phyloP scores from a whole-genome alignment of 148 eudicot species.

The Cornus kousa region DNA sequence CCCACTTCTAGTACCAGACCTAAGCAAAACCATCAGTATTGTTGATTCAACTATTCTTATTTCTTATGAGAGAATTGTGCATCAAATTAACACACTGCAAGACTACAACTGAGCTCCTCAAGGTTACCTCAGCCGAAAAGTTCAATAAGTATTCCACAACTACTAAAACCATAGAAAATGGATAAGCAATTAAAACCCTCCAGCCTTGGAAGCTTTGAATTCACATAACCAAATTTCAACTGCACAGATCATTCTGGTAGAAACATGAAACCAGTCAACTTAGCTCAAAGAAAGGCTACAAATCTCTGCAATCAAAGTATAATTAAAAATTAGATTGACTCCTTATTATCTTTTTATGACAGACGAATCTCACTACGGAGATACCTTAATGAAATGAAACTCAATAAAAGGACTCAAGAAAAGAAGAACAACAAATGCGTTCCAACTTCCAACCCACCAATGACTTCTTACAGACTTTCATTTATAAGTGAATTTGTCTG shows the following conservation, averaged over 20 bases:
- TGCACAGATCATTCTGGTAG: background rate
- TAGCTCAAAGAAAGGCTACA: background rate
- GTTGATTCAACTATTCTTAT: background rate
- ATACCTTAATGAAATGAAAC: background rate
- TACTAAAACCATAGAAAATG: background rate
- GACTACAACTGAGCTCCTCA: too few species aligned
- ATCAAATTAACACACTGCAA: background rate
- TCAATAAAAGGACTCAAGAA: background rate
- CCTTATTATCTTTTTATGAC: background rate
- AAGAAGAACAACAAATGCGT: too few species aligned
- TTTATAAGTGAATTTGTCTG: too few species aligned
- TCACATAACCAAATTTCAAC: background rate
- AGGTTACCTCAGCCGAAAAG: background rate
- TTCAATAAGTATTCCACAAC: background rate
- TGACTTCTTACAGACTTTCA: too few species aligned
- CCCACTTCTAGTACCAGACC: background rate
- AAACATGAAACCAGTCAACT: background rate
- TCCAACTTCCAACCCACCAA: too few species aligned
- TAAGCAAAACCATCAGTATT: background rate
- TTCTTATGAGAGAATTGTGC: too few species aligned
- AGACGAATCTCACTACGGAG: background rate
- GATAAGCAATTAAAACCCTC: background rate
- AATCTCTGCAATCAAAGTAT: background rate
- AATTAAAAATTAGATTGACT: background rate
- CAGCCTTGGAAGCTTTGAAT: background rate